Evolutionary conservation across 768 basidiomycete species (phyloP).

Genomic region (Hygrocybe coccinea): DNA sequence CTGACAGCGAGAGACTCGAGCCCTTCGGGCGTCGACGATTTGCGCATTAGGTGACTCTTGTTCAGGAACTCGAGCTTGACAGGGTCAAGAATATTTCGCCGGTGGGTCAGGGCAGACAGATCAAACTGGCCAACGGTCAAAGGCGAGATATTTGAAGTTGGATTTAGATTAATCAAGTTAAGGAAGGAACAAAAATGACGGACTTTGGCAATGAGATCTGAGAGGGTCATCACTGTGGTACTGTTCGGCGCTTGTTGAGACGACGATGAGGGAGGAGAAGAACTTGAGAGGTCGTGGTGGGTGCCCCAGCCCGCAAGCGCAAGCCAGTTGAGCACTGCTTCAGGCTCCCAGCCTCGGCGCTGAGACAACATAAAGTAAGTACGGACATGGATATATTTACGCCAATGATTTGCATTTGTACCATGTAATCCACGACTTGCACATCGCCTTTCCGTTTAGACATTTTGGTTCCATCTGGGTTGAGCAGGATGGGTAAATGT

Average conservation of each 20-base stretch:
- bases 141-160: conserved; percentile 2
- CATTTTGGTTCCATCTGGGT: conserved; percentile 89
- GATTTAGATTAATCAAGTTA: not conserved
- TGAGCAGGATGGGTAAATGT: conserved; percentile 86
- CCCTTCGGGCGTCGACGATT: conserved; percentile 46
- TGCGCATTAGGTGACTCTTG: conserved; percentile 71
- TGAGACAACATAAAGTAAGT: conserved; percentile 25
- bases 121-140: conserved; percentile 77
- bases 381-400: not conserved
- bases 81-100: conserved; percentile 76
- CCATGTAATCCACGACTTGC: conserved; percentile 80
- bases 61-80: conserved; percentile 83
- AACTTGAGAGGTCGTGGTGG: conserved; percentile 32
- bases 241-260: conserved; percentile 54
- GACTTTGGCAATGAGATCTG: conserved; percentile 64
- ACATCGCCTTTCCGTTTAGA: conserved; percentile 92
- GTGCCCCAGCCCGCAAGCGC: conserved; percentile 92
- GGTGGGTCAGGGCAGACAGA: conserved; percentile 68
- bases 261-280: conserved; percentile 18
- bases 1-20: conserved; percentile 51
- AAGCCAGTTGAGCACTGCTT: conserved; percentile 87
- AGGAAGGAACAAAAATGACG: conserved; percentile 6
- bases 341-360: conserved; percentile 87
- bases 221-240: conserved; percentile 54
- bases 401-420: conserved; percentile 28